Evolutionary conservation across 345 rosid genomes (phyloP), one percentile per base, ranked within the genome.

Genomic region (Clarkia xantiana): DNA sequence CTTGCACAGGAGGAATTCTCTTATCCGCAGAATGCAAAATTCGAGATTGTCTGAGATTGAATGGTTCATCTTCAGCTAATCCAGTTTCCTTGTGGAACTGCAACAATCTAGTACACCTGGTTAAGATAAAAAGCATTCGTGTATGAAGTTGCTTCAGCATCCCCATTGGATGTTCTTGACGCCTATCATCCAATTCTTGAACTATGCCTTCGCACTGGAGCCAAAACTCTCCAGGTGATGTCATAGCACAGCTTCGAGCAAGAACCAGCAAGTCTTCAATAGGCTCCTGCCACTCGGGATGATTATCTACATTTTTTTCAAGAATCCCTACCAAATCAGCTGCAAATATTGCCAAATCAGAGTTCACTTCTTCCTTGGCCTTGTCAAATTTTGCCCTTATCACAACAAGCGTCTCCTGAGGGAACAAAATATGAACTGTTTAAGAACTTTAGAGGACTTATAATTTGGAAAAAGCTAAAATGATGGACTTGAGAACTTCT

Each of bases 201-300:
- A 93, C 99, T 70, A 87, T 87, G 57, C 95, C 82, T 75, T 93
- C 99, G 69, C 99, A 93, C 60, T 84, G 96, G 67, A 87, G 96
- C 99, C 99, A 93, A 69, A 93, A 93, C 60, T 93, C 96, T 63
- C 86, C 85, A 54, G 99, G 82, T 38, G 80, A 69, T 53, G 87
- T 74, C 95, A 93, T 77, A 58, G 91, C 94, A 74, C 96, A 87
- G 58, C 94, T 74, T 55, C 99, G 81, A 74, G 99, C 99, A 71
- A 87, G 70, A 71, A 93, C 63, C 68, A 93, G 64, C 71, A 93
- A 74, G 63, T 93, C 99, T 71, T 93, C 99, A 34, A 93, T 82
- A n/a, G 94, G 82, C 74, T 89, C 94, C 77, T 93, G 91, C 95
- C 90, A 84, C 55, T 93, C 97, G 44, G 99, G 99, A 70, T 93